Conservation (phyloP, 108 stramenopile genomes). For the Cyclotella cryptica region DNA sequence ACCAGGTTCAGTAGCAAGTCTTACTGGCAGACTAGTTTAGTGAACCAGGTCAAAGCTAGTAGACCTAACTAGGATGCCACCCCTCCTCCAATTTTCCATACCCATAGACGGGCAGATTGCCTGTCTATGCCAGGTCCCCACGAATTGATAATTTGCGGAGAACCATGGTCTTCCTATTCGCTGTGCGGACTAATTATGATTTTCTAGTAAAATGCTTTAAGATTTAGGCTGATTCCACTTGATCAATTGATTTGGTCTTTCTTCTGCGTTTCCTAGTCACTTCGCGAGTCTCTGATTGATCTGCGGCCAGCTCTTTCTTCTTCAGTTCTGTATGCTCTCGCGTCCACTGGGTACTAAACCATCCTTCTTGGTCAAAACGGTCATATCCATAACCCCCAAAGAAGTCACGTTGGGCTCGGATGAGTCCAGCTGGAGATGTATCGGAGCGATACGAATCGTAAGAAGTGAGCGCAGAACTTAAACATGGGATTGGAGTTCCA, state of each 20-base stretch:
- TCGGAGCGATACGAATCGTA: slow-evolving; percentile 88
- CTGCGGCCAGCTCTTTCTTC: slow-evolving; percentile 16
- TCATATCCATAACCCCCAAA: slow-evolving; percentile 97
- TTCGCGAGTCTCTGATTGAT: background rate
- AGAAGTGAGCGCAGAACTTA: slow-evolving; percentile 89
- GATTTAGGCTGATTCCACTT: too few relatives aligned
- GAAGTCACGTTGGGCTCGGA: slow-evolving; percentile 95
- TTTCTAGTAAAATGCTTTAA: too few relatives aligned
- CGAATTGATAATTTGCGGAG: too few relatives aligned
- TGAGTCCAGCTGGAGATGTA: slow-evolving; percentile 84
- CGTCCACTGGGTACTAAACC: slow-evolving; percentile 71
- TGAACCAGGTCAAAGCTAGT: too few relatives aligned
- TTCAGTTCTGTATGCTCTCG: slow-evolving; percentile 52
- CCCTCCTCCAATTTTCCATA: too few relatives aligned
- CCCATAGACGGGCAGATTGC: too few relatives aligned
- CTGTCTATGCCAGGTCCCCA: too few relatives aligned
- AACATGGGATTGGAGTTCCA: slow-evolving; percentile 86
- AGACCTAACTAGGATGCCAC: too few relatives aligned
- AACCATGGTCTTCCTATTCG: too few relatives aligned
- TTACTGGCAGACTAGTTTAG: too few relatives aligned
- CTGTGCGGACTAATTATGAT: too few relatives aligned
- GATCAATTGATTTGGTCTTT: background rate
- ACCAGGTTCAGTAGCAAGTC: too few relatives aligned
- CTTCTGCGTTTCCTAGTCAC: background rate
- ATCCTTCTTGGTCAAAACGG: slow-evolving; percentile 60